These are phyloP conservation scores for Ophiognomonia clavigignenti-juglandacearum DNA, from an alignment of 2,329 filamentous ascomycete species.

Conservation along the genomic window DNA sequence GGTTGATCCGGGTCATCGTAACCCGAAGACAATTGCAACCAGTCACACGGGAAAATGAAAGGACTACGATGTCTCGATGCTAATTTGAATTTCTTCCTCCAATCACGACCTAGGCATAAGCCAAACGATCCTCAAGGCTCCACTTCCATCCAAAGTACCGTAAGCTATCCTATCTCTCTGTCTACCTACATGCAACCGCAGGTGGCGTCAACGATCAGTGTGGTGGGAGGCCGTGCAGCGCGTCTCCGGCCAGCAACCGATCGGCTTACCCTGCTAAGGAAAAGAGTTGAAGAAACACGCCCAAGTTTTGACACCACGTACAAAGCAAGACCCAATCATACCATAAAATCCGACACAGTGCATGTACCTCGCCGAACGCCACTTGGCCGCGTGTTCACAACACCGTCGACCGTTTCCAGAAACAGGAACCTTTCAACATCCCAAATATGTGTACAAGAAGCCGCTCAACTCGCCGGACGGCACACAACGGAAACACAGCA, in stretches of 20 bases:
- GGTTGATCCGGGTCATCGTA: no score
- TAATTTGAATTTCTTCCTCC: background rate
- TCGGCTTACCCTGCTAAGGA: no score
- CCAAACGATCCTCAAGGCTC: no score
- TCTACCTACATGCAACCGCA: conserved; percentile 1
- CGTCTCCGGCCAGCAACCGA: no score
- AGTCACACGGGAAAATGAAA: no score
- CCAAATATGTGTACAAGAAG: conserved; percentile 14
- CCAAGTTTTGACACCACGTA: conserved; percentile 2
- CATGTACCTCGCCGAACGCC: conserved; percentile 16
- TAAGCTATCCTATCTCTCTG: background rate
- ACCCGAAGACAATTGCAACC: no score
- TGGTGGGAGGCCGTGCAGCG: no score
- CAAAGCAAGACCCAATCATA: conserved; percentile 1
- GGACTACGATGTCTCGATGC: conserved; percentile 1
- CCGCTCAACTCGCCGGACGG: background rate
- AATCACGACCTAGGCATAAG: background rate
- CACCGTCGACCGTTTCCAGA: conserved; percentile 1
- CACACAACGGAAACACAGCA: background rate
- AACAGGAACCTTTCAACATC: background rate
- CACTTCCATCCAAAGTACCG: background rate
- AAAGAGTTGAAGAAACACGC: conserved; percentile 1
- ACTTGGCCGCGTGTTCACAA: conserved; percentile 13
- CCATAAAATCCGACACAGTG: conserved; percentile 1
- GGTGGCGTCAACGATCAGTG: no score